Evolutionary conservation across 192 early-diverging fungal species (phyloP).

Genomic region (Rhizophagus prolifer): DNA sequence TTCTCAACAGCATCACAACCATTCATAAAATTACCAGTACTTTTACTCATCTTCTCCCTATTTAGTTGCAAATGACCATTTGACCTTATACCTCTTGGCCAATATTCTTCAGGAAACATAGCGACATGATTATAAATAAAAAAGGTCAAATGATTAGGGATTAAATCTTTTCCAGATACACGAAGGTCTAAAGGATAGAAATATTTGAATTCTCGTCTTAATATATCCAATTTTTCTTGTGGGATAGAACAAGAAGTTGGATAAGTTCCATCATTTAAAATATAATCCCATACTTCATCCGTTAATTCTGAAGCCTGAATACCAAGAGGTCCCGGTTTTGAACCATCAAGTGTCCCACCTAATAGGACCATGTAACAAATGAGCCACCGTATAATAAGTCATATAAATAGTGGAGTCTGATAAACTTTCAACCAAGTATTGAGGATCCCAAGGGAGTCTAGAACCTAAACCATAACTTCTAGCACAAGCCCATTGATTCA

Average conservation of each 20-base stretch:
- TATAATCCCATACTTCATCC: conserved; percentile 89
- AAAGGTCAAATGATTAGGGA: conserved; percentile 98
- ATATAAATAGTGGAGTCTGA: conserved; percentile 99
- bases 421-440: conserved; percentile 92
- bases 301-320: conserved; percentile 87
- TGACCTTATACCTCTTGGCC: conserved; percentile 83
- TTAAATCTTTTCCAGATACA: conserved; percentile 93
- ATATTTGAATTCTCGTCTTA: conserved; percentile 92
- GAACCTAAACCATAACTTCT: conserved; percentile 91
- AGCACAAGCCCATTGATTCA: conserved; percentile 97
- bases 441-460: conserved; percentile 90
- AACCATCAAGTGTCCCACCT: conserved; percentile 81
- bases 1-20: conserved; percentile 73
- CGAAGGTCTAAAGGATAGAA: conserved; percentile 99
- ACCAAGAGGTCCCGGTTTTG: conserved; percentile 69
- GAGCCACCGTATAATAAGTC: conserved; percentile 98
- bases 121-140: conserved; percentile 95
- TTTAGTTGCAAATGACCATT: conserved; percentile 98
- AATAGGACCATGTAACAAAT: conserved; percentile 73
- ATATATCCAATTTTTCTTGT: conserved; percentile 65
- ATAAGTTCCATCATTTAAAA: conserved; percentile 69
- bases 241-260: conserved; percentile 62
- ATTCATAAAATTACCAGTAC: conserved; percentile 94
- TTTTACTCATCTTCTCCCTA: conserved; percentile 97
- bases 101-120: conserved; percentile 86